Conservation (phyloP, 164 flowering plant species). For the Umbilicus rupestris region DNA sequence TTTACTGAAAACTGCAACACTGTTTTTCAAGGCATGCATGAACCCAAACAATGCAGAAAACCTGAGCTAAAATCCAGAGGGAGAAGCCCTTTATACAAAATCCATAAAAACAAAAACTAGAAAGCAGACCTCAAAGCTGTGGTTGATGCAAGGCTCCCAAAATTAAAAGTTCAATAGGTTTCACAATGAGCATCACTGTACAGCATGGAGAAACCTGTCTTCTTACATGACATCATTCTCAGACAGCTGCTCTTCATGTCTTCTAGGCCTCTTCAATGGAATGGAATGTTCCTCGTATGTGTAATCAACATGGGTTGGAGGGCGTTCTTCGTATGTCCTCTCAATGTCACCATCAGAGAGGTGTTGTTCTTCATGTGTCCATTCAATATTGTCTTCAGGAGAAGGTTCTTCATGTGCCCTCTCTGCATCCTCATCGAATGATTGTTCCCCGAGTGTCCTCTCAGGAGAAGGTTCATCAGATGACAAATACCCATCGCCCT, state of each 20-base stretch:
- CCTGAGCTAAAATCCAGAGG: too few species aligned
- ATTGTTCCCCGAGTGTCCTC: background rate
- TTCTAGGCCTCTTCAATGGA: background rate
- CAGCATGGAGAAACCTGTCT: background rate
- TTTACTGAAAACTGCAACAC: too few species aligned
- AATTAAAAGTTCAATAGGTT: background rate
- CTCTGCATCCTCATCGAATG: background rate
- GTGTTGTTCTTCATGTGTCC: background rate
- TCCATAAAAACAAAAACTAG: background rate
- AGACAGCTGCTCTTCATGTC: background rate
- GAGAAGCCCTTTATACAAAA: too few species aligned
- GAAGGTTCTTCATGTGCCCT: background rate
- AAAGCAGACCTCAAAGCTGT: background rate
- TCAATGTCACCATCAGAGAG: background rate
- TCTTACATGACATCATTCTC: background rate
- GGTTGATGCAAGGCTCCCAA: background rate
- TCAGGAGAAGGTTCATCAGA: background rate
- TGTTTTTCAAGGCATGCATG: too few species aligned
- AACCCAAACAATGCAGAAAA: too few species aligned
- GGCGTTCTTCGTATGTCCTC: background rate
- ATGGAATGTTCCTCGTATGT: background rate
- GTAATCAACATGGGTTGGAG: too few species aligned
- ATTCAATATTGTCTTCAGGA: too few species aligned
- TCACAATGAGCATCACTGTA: background rate
- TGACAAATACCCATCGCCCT: background rate